These are phyloP conservation scores for Ceratobasidium sp. DNA, from an alignment of 1,284 basidiomycete species.

Conservation along the genomic window DNA sequence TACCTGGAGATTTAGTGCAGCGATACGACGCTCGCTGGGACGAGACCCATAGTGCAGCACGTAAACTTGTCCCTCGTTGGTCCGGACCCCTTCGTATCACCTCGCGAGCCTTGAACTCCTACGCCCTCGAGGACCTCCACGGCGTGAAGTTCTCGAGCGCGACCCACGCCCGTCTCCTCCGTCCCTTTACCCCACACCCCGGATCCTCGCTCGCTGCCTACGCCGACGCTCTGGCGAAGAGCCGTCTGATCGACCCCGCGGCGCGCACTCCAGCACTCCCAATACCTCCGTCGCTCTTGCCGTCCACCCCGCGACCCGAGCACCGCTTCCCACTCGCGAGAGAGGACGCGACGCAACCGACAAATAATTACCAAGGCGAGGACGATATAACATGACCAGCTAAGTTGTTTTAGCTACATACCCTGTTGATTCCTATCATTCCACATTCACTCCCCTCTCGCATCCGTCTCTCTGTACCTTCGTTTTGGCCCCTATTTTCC, in stretches of 20 bases:
- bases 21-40: slow-evolving; percentile 10
- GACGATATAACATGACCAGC: background rate
- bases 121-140: background rate
- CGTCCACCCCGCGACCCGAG: slow-evolving; percentile 1
- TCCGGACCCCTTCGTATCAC: background rate
- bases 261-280: background rate
- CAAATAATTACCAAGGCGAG: background rate
- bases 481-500: too few relatives aligned
- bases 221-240: background rate
- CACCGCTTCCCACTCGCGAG: background rate
- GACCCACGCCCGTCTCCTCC: slow-evolving; percentile 2
- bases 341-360: background rate
- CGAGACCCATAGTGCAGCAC: slow-evolving; percentile 8
- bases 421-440: too few relatives aligned
- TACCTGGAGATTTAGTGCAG: slow-evolving; percentile 2
- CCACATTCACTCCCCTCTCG: too few relatives aligned
- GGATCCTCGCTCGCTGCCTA: slow-evolving; percentile 1
- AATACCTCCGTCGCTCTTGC: background rate
- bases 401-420: background rate
- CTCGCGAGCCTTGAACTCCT: background rate
- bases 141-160: background rate
- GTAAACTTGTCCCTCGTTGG: slow-evolving; percentile 9
- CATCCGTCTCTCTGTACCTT: too few relatives aligned
- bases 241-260: background rate
- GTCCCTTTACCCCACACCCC: background rate